Evolutionary conservation across 495 filamentous ascomycete species (phyloP), one percentile per base, ranked within the genome.

Genomic region (Rusavskia elegans): DNA sequence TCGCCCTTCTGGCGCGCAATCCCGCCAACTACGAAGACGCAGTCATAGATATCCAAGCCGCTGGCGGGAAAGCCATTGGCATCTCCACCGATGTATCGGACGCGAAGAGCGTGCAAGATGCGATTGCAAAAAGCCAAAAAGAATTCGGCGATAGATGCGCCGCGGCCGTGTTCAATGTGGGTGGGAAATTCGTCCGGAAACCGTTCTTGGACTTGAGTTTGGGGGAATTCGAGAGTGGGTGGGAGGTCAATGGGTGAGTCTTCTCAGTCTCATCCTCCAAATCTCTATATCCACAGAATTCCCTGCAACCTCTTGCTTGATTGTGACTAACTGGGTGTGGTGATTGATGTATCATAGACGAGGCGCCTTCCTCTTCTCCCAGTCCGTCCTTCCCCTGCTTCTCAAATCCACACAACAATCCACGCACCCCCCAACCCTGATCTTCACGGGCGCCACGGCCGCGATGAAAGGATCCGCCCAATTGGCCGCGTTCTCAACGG

Each of bases 401-500:
- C 76, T 88, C 21, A 66, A 73, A 54, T 66, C 71, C 27, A 77
- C 79, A 17, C 19, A 41, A 16, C 57, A 61, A 17, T 70, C 72
- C n/a, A 61, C 70, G 37, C 56, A 88, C 60, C 87, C 86, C 5
- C 86, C 89, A 0, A 81, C 84, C 2, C 71, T 97, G 35, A 83
- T 95, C 63, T 83, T 95, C 67, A 95, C 90, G 0, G 85, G 88
- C 36, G 88, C 89, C 0, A 95, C 89, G 0, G 88, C 87, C 2
- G 87, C 82, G 14, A 42, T 94, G 3, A 82, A 82, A 54, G 82
- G 84, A 9, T 85, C 80, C 4, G 79, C 86, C 0, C 70, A 70
- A 5, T 87, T 86, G 67, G 68, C 81, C 3, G 63, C 74, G 19
- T 89, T 95, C 61, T 88, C 87, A 0, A 74, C 80, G 8, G 80